phyloP scores from a whole-genome alignment of 192 early-diverging fungal genomes.

The Coemansia sp. region DNA sequence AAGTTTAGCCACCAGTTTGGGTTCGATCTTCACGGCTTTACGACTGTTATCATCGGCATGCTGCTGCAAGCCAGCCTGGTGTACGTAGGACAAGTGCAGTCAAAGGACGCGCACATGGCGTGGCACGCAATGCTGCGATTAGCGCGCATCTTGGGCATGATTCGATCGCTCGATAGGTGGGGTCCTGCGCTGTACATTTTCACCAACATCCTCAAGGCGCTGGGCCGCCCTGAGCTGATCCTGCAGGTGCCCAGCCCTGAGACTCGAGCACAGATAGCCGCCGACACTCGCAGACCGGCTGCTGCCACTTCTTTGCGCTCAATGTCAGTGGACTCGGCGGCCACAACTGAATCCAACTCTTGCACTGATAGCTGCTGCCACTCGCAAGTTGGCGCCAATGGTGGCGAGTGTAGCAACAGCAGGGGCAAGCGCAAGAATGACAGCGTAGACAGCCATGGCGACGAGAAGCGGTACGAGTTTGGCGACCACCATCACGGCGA shows the following conservation, averaged over 20 bases:
- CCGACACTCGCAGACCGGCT: conserved; percentile 26
- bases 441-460: conserved; percentile 28
- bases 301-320: conserved; percentile 12
- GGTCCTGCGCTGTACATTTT: conserved; percentile 56
- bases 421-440: conserved; percentile 46
- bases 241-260: conserved; percentile 47
- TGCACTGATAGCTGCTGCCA: conserved; percentile 32
- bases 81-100: conserved; percentile 54
- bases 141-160: conserved; percentile 52
- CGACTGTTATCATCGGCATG: conserved; percentile 37
- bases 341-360: conserved; percentile 18
- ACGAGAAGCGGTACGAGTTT: conserved; percentile 56
- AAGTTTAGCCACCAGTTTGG: conserved; percentile 57
- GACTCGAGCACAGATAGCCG: conserved; percentile 29
- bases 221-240: conserved; percentile 48
- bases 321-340: conserved; percentile 30
- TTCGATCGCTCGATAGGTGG: conserved; percentile 55
- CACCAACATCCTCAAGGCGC: conserved; percentile 57
- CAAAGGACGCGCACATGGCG: conserved; percentile 28
- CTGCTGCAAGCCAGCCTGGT: conserved; percentile 52
- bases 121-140: conserved; percentile 55
- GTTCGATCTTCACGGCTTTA: conserved; percentile 48
- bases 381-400: neutral
- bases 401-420: neutral
- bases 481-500: conserved; percentile 53